Conservation (phyloP, 371 early-diverging fungal species). For the Apophysomyces variabilis region DNA sequence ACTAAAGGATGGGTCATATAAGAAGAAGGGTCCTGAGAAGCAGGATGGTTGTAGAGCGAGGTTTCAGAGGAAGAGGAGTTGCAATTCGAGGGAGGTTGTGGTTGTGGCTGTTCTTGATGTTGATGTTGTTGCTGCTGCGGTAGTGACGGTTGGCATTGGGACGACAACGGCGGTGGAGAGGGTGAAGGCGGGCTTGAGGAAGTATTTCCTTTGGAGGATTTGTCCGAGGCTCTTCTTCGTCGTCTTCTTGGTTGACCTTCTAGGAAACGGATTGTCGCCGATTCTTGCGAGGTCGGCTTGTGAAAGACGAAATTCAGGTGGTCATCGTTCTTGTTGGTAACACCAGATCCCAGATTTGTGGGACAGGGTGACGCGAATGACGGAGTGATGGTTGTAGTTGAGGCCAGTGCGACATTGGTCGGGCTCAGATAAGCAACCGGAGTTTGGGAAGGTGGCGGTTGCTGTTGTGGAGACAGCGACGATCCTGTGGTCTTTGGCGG, state of each 20-base stretch:
- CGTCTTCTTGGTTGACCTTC: slow-evolving; percentile 14
- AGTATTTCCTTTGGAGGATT: neutral
- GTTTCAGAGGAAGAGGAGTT: slow-evolving; percentile 6
- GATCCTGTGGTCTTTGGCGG: slow-evolving; percentile 13
- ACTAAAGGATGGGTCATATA: neutral
- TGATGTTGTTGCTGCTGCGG: too few species aligned
- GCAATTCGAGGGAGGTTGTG: neutral
- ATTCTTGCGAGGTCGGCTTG: slow-evolving; percentile 8
- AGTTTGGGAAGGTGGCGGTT: neutral
- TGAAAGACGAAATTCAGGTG: slow-evolving; percentile 29
- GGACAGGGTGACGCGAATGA: slow-evolving; percentile 33
- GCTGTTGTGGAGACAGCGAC: slow-evolving; percentile 4
- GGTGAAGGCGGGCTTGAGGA: slow-evolving; percentile 1
- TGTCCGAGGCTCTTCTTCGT: slow-evolving; percentile 10
- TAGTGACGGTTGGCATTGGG: too few species aligned
- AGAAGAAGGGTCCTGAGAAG: neutral
- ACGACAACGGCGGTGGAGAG: neutral
- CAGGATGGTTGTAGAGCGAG: neutral
- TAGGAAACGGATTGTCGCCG: slow-evolving; percentile 10
- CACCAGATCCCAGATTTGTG: slow-evolving; percentile 12
- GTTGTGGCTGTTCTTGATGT: neutral
- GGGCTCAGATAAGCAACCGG: slow-evolving; percentile 5
- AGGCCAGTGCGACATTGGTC: slow-evolving; percentile 18
- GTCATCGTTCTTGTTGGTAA: neutral
- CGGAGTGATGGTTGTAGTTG: slow-evolving; percentile 3